Percentiles rank a stretch among this genome's conserved stretches.
phyloP scores from a whole-genome alignment of 768 basidiomycete species.

The Stropharia rugosoannulata region DNA sequence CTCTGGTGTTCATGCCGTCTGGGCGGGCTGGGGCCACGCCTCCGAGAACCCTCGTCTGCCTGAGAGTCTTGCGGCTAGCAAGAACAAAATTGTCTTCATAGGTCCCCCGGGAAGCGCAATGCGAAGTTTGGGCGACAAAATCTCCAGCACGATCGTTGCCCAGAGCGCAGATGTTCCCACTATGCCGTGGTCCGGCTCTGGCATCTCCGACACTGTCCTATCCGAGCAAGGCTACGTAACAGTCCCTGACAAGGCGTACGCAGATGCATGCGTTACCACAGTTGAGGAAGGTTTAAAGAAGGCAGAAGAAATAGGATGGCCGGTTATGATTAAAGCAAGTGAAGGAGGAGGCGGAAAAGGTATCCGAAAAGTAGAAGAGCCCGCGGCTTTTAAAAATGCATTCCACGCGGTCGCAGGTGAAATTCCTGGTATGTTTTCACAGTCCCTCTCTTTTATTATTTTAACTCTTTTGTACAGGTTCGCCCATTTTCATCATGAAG shows the following conservation, averaged over 20 bases:
- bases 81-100: slow-evolving; percentile 98
- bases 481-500: slow-evolving; percentile 99
- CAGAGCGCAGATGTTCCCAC: slow-evolving; percentile 96
- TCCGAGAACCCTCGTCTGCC: slow-evolving; percentile 98
- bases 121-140: slow-evolving; percentile 99
- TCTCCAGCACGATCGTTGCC: slow-evolving; percentile 98
- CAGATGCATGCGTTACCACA: slow-evolving; percentile 80
- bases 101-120: slow-evolving; percentile 98
- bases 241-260: slow-evolving; percentile 90
- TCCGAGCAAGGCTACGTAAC: slow-evolving; percentile 89
- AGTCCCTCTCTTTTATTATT: slow-evolving; percentile 6
- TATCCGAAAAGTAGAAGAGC: slow-evolving; percentile 89
- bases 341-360: slow-evolving; percentile 99
- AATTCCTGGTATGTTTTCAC: slow-evolving; percentile 75
- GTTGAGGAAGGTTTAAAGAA: slow-evolving; percentile 85
- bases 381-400: slow-evolving; percentile 90
- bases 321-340: slow-evolving; percentile 99
- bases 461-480: slow-evolving; percentile 50
- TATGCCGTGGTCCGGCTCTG: slow-evolving; percentile 98
- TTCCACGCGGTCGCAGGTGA: slow-evolving; percentile 93
- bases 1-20: slow-evolving; percentile 96
- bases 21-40: slow-evolving; percentile 99
- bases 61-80: slow-evolving; percentile 87
- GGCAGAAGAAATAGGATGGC: slow-evolving; percentile 91
- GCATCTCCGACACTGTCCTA: slow-evolving; percentile 83